phyloP scores from a whole-genome alignment of 768 basidiomycete genomes.

The Kwoniella bestiolae region DNA sequence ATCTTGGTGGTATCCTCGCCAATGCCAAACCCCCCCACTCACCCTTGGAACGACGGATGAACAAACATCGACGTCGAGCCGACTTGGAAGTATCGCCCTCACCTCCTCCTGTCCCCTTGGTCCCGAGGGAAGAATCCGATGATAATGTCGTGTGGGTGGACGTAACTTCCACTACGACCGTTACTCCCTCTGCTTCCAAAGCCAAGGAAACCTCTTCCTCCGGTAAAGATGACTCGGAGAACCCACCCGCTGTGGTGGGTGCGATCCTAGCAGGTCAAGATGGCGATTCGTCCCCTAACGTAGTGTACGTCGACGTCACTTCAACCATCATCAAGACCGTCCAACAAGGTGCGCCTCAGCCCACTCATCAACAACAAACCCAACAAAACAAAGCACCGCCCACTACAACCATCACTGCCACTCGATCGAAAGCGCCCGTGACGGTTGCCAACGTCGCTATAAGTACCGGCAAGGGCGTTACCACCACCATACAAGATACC shows the following conservation, averaged over 20 bases:
- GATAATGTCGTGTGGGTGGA: conserved; percentile 12
- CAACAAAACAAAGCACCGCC: neutral
- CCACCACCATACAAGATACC: conserved; percentile 1
- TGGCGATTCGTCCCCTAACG: neutral
- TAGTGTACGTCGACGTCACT: conserved; percentile 17
- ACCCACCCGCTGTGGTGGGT: conserved; percentile 2
- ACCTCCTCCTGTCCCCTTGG: neutral
- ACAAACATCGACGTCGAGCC: neutral
- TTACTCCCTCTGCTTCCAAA: conserved; percentile 1
- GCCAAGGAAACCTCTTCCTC: neutral
- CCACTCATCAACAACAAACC: neutral
- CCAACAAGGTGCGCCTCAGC: neutral
- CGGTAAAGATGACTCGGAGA: neutral
- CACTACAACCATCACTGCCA: neutral
- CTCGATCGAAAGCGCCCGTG: neutral
- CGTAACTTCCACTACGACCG: neutral
- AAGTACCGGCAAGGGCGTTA: conserved; percentile 7
- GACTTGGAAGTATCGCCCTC: neutral
- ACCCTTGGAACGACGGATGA: neutral
- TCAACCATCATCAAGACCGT: conserved; percentile 8
- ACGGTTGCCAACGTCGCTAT: conserved; percentile 12
- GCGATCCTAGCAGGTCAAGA: conserved; percentile 7
- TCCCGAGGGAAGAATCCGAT: neutral
- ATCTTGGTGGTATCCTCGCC: conserved; percentile 3
- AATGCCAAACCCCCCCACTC: conserved; percentile 9